Percentiles rank a stretch among this genome's conserved stretches.
These are phyloP conservation scores for Neocatenulostroma microsporum DNA, from an alignment of 2,329 filamentous ascomycete genomes.

Conservation along the genomic window DNA sequence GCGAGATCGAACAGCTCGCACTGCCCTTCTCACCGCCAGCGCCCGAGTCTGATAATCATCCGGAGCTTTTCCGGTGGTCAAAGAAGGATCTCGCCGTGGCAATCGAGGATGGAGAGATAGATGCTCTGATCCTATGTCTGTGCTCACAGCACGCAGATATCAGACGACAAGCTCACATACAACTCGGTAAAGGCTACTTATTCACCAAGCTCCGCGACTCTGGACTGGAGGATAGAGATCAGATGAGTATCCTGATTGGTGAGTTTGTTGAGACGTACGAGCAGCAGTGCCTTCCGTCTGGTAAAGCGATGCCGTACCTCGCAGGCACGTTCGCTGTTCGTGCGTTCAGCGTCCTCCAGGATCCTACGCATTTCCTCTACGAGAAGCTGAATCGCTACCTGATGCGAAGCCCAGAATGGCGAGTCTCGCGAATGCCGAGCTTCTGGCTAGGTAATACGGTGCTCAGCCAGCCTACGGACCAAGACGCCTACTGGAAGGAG, in stretches of 20 bases:
- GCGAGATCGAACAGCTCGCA: neutral
- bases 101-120: slow-evolving; percentile 67
- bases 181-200: slow-evolving; percentile 59
- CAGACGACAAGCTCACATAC: slow-evolving; percentile 66
- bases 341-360: slow-evolving; percentile 60
- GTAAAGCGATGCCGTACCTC: slow-evolving; percentile 54
- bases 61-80: slow-evolving; percentile 55
- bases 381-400: slow-evolving; percentile 80
- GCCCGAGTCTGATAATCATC: slow-evolving; percentile 37
- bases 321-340: slow-evolving; percentile 68
- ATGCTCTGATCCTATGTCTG: slow-evolving; percentile 64
- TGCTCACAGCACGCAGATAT: slow-evolving; percentile 68
- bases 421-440: slow-evolving; percentile 46
- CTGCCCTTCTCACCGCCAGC: slow-evolving; percentile 31
- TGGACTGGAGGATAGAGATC: slow-evolving; percentile 64
- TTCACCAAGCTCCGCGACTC: slow-evolving; percentile 51
- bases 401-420: slow-evolving; percentile 69
- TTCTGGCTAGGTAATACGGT: slow-evolving; percentile 64
- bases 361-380: slow-evolving; percentile 76
- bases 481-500: slow-evolving; percentile 66
- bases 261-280: slow-evolving; percentile 66
- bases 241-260: slow-evolving; percentile 69
- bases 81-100: slow-evolving; percentile 71
- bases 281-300: slow-evolving; percentile 42
- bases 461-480: slow-evolving; percentile 62